Conservation (phyloP, 495 filamentous ascomycete species). For the Cudoniella acicularis region DNA sequence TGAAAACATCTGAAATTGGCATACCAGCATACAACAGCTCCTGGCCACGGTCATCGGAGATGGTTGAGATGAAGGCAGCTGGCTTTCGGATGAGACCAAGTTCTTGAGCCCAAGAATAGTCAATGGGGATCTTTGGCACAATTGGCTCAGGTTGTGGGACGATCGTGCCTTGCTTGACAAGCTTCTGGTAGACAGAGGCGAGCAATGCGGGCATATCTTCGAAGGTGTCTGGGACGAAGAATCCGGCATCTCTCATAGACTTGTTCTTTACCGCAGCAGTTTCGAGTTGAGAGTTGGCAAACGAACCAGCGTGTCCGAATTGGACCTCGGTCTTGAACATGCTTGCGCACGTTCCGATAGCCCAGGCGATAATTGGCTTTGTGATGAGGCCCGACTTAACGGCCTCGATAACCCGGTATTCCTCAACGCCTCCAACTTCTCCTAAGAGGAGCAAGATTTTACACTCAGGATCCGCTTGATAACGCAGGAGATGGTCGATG, state of each 20-base stretch:
- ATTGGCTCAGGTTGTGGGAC: conserved; percentile 82
- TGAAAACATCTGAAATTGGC: conserved; percentile 99
- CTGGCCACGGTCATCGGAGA: conserved; percentile 99
- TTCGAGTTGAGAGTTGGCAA: conserved; percentile 98
- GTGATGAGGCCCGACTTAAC: conserved; percentile 91
- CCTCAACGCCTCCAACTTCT: conserved; percentile 98
- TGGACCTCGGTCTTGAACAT: conserved; percentile 99
- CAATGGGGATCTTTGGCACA: conserved; percentile 98
- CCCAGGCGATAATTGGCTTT: conserved; percentile 98
- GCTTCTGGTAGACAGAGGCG: conserved; percentile 74
- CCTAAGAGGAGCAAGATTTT: conserved; percentile 94
- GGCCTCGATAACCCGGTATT: conserved; percentile 98
- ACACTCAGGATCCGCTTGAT: conserved; percentile 92
- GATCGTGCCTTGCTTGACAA: conserved; percentile 80
- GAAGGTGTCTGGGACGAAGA: conserved; percentile 93
- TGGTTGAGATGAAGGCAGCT: conserved; percentile 98
- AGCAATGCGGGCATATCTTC: conserved; percentile 85
- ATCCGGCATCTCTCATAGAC: conserved; percentile 89
- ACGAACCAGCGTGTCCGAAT: conserved; percentile 97
- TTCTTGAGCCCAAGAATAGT: conserved; percentile 99
- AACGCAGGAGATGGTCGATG: conserved; percentile 95
- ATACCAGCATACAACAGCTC: conserved; percentile 98
- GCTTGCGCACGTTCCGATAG: conserved; percentile 97
- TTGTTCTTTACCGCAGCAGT: conserved; percentile 95
- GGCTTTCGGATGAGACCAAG: conserved; percentile 99